Conservation (phyloP, 441 rosid species). For the Erysimum cheiri region DNA sequence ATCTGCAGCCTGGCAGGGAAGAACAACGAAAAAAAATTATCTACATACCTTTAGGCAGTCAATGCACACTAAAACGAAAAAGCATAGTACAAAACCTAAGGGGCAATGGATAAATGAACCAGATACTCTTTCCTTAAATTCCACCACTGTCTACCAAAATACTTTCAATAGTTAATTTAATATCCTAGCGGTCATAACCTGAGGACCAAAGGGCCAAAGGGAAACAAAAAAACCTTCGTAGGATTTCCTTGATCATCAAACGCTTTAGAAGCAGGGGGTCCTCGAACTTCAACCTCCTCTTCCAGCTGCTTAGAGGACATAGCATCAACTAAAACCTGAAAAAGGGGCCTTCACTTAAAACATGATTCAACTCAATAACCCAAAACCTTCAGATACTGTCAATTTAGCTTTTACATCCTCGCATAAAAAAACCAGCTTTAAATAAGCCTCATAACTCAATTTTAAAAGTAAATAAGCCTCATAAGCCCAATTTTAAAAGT, state of each 20-base stretch:
- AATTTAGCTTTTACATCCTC: conserved; percentile 23
- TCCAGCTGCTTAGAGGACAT: conserved; percentile 80
- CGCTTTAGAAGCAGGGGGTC: conserved; percentile 94
- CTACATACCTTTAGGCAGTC: conserved; percentile 7
- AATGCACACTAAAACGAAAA: conserved; percentile 2
- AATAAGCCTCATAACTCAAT: neutral
- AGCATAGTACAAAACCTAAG: conserved; percentile 24
- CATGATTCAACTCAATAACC: conserved; percentile 27
- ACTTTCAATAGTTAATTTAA: conserved; percentile 15
- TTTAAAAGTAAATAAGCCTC: neutral
- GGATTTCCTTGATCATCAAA: conserved; percentile 91
- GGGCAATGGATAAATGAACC: conserved; percentile 6
- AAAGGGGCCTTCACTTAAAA: conserved; percentile 23
- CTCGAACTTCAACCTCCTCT: conserved; percentile 84
- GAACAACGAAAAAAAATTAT: conserved; percentile 8
- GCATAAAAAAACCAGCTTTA: conserved; percentile 6
- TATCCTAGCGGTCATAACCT: conserved; percentile 28
- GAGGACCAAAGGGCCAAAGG: conserved; percentile 32
- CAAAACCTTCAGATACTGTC: conserved; percentile 23
- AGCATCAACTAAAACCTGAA: conserved; percentile 71
- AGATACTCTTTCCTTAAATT: conserved; percentile 17
- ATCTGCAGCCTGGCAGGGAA: conserved; percentile 81
- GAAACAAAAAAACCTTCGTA: conserved; percentile 72
- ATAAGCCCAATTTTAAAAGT: neutral
- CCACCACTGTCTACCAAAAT: conserved; percentile 26